Evolutionary conservation across 139 green algal species (phyloP).

Genomic region (Limnomonas spitsbergensis): DNA sequence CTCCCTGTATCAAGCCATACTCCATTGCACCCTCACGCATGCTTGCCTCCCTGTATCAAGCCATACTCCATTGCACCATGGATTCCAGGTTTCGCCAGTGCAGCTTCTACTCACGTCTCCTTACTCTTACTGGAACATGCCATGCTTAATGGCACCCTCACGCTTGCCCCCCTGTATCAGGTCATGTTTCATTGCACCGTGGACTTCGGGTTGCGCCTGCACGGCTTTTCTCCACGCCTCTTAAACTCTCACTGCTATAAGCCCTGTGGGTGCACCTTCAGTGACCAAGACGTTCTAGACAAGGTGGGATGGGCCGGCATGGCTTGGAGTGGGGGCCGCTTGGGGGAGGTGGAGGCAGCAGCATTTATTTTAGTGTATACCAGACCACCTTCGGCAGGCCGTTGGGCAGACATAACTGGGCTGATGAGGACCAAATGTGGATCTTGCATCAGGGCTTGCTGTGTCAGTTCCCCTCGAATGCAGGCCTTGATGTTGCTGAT

Average conservation of each 20-base stretch:
- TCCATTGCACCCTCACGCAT: background rate
- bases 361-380: too few species aligned
- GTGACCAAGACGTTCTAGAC: background rate
- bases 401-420: too few species aligned
- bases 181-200: conserved; percentile 13
- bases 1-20: background rate
- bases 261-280: conserved; percentile 17
- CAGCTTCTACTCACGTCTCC: background rate
- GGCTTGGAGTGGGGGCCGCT: background rate
- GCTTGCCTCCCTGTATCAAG: background rate
- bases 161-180: background rate
- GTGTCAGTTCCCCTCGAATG: background rate
- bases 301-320: background rate
- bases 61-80: background rate
- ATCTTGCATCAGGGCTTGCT: background rate
- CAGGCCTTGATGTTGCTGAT: background rate
- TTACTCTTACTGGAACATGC: background rate
- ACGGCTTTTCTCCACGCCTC: conserved; percentile 4
- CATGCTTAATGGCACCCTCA: background rate
- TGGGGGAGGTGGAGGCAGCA: too few species aligned
- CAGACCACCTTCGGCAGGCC: too few species aligned
- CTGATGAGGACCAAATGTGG: too few species aligned
- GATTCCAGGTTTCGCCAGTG: background rate
- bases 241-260: conserved; percentile 18
- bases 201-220: background rate